Base-by-base conservation (phyloP, 1,284 basidiomycete genomes). In the Neolentinus lepideus region DNA sequence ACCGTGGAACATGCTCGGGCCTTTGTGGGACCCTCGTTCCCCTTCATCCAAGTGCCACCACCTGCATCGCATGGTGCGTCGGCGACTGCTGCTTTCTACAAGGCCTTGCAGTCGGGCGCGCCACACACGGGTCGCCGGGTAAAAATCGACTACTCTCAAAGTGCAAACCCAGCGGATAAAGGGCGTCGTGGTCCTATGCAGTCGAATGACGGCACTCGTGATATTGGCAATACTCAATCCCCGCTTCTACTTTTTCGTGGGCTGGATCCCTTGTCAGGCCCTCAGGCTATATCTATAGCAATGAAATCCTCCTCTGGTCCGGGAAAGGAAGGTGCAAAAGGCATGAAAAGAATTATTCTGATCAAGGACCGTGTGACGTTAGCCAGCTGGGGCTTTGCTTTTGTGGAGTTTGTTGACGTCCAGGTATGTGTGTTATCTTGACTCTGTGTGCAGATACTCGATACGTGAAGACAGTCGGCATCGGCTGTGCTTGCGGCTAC, bases 101-200 rank as follows among this genome's bases (percentile, higher is more conserved):
- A 83, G 61, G 83, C 85, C 2, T 72, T 88, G 57, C 86, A 88
- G 67, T 78, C 76, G 1, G 83, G 83, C 29, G 64, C 71, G 52
- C 84, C 80, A 31, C 83, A 85, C 58, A 81, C 78, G 56, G 89
- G 90, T 1, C 83, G 88, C 45, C 79, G 90, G 61, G 86, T 94
- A 66, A 94, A 94, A 73, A 92, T 96, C 62, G 93, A 96, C 69
- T 95, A 88, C 65, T 92, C 92, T 31, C 88, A 85, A 69, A 88
- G 85, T 60, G 85, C 85, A 21, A 79, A 79, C 29, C 87, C 86
- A 22, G 80, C 83, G 52, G 85, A 88, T 56, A 80, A 79, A 61
- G 78, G 80, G 9, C 76, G 82, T 48, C 69, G 75, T 33, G 80
- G 76, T 52, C 77, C 81, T 50, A 79, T 79, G 56, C 84, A 84